Conservation (phyloP, 768 basidiomycete genomes). For the Mycena rebaudengoi region DNA sequence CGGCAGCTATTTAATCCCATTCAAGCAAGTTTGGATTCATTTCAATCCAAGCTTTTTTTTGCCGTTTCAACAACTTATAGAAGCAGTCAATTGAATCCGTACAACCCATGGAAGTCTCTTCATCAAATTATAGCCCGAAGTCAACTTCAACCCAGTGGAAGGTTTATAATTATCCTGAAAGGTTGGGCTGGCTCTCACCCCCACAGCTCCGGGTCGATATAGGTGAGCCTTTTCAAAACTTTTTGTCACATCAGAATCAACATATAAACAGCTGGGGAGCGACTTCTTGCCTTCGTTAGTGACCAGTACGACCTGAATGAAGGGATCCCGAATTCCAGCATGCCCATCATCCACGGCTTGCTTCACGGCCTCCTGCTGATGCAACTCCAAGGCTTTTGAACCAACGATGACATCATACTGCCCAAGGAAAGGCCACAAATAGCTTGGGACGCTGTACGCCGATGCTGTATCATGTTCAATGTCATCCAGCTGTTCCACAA, state of each 20-base stretch:
- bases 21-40: no score
- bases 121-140: no score
- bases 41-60: no score
- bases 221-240: not conserved
- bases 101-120: no score
- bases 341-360: not conserved
- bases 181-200: not conserved
- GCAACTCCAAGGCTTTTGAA: not conserved
- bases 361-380: not conserved
- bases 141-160: no score
- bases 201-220: not conserved
- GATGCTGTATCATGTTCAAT: not conserved
- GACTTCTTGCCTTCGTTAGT: not conserved
- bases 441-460: not conserved
- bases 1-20: no score
- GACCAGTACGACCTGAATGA: conserved; percentile 1
- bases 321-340: not conserved
- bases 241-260: not conserved
- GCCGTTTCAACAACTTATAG: no score
- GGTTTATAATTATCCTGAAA: no score
- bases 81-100: no score
- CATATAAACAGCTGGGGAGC: not conserved
- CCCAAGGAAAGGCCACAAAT: not conserved
- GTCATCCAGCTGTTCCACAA: not conserved
- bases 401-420: not conserved